Evolutionary conservation across 2,329 filamentous ascomycete genomes (phyloP), one percentile per base, ranked within the genome.

Genomic region (Phaeophleospora eucalypticola): DNA sequence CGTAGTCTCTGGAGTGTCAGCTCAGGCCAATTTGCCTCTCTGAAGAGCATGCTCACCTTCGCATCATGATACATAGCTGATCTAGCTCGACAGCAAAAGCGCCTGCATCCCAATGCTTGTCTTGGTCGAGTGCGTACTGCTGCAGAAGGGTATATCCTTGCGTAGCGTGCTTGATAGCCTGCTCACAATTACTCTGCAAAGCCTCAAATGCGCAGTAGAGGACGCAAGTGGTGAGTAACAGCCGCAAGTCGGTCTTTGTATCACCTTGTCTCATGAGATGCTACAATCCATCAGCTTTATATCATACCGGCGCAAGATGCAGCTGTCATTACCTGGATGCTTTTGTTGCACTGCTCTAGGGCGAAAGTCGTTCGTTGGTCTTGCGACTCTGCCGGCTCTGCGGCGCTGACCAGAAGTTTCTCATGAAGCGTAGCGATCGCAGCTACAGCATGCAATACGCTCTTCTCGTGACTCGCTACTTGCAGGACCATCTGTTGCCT

Each of bases 151-250:
- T 50, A 19, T 56, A 59, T n/a, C 55, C 56, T 36, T 58, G 57
- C 4, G 50, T 51, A 3, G 56, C 54, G 33, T 60, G 57, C 1
- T 48, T 46, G 24, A 60, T 58, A 4, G 57, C 57, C 36, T 60
- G 57, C 36, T 60, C 54, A 27, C 54, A 58, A 33, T 60, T 49
- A 6, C 57, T 54, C 27, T 58, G 56, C 42, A 60, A 41, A 3
- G 52, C 56, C 39, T 61, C 55, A 36, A 58, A 60, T 36, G 54
- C 59, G 9, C 53, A 54, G 42, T 58, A 59, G 2, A 59, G 49
- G 3, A 60, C 50, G 33, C 56, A 59, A 2, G 55, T 52, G 4
- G 57, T 59, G n/a, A 60, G 48, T 40, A 58, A 52, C 27, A 59
- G 39, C 19, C 53, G 44, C 14, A 60, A 45, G 37, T 56, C 48